These are phyloP conservation scores for Hirsutella thompsonii DNA, from an alignment of 2,329 filamentous ascomycete genomes.

Conservation along the genomic window DNA sequence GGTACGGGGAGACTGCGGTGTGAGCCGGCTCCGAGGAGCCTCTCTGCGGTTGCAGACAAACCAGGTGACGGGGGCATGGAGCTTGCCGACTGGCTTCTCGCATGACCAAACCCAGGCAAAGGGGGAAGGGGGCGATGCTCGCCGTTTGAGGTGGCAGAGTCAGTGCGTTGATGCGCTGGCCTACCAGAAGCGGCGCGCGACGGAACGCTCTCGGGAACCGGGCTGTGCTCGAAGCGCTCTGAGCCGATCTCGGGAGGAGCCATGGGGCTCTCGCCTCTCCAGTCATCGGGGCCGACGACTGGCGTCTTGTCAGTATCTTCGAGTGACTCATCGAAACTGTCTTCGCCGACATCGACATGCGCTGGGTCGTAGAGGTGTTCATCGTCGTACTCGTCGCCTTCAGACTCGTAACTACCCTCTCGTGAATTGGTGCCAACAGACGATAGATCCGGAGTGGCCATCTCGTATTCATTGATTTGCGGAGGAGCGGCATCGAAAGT, in stretches of 20 bases:
- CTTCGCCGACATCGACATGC: constrained; percentile 40
- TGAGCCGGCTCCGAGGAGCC: constrained; percentile 45
- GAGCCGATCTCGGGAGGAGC: constrained; percentile 12
- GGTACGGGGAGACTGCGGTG: constrained; percentile 61
- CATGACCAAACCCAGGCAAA: constrained; percentile 49
- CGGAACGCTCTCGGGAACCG: constrained; percentile 44
- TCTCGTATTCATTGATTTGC: constrained; percentile 94
- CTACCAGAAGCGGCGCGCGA: constrained; percentile 27
- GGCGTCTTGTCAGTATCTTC: constrained; percentile 96
- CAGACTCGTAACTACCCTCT: constrained; percentile 84
- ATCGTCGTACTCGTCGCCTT: constrained; percentile 60
- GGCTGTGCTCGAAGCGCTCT: constrained; percentile 50
- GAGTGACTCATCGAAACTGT: constrained; percentile 90
- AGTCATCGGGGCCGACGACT: constrained; percentile 93
- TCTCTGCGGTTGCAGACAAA: constrained; percentile 60
- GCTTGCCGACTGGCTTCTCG: constrained; percentile 25
- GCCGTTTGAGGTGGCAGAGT: constrained; percentile 64
- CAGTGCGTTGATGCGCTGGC: constrained; percentile 48
- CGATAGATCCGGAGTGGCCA: constrained; percentile 93
- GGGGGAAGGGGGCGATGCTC: constrained; percentile 80
- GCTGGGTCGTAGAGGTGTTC: constrained; percentile 44
- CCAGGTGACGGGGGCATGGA: constrained; percentile 46
- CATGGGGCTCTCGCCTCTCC: constrained; percentile 59
- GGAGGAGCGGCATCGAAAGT: constrained; percentile 92
- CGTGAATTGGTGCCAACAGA: constrained; percentile 81